These are phyloP conservation scores for Brettanomyces custersianus DNA, from an alignment of 805 yeast genomes.

Conservation along the genomic window DNA sequence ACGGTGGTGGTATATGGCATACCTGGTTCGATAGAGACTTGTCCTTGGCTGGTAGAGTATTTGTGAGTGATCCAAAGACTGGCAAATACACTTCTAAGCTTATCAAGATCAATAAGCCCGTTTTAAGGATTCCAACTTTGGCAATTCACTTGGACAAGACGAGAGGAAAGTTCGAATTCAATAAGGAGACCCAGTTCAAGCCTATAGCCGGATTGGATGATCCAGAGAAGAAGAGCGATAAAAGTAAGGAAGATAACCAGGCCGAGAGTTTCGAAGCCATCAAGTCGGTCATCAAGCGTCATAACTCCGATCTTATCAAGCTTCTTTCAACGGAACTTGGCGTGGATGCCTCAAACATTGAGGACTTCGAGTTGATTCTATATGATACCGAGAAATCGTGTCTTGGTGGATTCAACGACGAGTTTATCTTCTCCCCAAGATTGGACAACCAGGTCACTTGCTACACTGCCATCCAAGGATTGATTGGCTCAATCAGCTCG, in stretches of 20 bases:
- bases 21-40: constrained; percentile 96
- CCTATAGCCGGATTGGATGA: constrained; percentile 69
- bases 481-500: constrained; percentile 34
- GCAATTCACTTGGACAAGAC: constrained; percentile 87
- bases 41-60: constrained; percentile 86
- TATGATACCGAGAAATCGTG: constrained; percentile 79
- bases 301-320: constrained; percentile 60
- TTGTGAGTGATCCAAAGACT: constrained; percentile 39
- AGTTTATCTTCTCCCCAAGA: constrained; percentile 86
- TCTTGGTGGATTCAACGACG: constrained; percentile 84
- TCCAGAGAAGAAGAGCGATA: constrained; percentile 3
- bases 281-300: constrained; percentile 61
- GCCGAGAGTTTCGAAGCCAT: constrained; percentile 53
- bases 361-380: constrained; percentile 82
- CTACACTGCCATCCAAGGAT: constrained; percentile 66
- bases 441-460: constrained; percentile 87
- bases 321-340: constrained; percentile 59
- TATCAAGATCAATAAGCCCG: constrained; percentile 73
- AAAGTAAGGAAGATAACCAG: constrained; percentile 5
- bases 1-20: constrained; percentile 96
- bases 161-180: constrained; percentile 71
- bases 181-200: constrained; percentile 75
- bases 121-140: constrained; percentile 85
- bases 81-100: constrained; percentile 54
- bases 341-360: constrained; percentile 48